Base-by-base conservation (phyloP, 2,329 filamentous ascomycete species). In the Fusarium floridanum region DNA sequence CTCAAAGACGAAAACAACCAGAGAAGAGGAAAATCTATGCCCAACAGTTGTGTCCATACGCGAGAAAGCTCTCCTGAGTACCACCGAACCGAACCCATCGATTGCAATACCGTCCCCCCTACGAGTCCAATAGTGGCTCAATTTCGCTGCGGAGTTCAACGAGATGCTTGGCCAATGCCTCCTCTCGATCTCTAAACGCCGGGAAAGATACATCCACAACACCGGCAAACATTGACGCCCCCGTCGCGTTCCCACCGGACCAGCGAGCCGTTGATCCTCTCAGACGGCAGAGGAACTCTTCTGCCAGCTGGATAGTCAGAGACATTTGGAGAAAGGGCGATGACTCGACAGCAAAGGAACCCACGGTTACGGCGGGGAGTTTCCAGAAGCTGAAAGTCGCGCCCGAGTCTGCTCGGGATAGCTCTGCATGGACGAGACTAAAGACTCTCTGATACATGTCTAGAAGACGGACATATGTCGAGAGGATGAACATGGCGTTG, bases 381-480 rank as follows among this genome's bases (percentile, higher is more conserved):
- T 82, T 82, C 80, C 84, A 85, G 56, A 82, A 80, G 22, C 72
- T 75, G 32, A 85, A 84, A 14, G 75, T 71, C 4, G 78, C 69
- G 57, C 67, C 68, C 5, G 80, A 68, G 61, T 79, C 77, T 6
- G 79, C 68, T 39, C 79, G 78, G 6, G 77, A 70, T 16, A 85
- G 74, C 67, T 84, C 81, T 2, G 73, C 72, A 65, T 80, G 79
- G 22, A 85, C 81, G 4, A 83, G 81, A 57, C 74, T 77, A 55
- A 85, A 84, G 16, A 85, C 81, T 55, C 77, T 77, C 55, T 85
- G 82, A 66, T 85, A 85, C 76, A 84, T 82, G 72, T 85, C 83
- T 3, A 85, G 76, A 4, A 86, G 78, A 16, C 81, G 77, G 7
- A 83, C 81, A 36, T 85, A 85, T 2, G 80, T 83, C 6, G 84